Conservation (phyloP, 495 filamentous ascomycete genomes). For the Amphirosellinia nigrospora region DNA sequence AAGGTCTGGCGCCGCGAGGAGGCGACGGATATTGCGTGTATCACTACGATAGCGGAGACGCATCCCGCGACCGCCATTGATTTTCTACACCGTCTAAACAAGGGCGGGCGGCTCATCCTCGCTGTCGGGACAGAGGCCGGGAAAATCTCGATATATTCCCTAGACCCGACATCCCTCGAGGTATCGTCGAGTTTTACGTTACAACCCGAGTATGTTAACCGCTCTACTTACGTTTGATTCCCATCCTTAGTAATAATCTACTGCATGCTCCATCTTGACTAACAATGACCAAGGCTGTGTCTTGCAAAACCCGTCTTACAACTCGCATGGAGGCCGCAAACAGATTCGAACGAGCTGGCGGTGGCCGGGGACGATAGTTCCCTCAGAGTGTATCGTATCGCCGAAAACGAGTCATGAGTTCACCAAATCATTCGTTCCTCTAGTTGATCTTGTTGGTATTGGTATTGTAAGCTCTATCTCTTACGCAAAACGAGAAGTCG, state of each 20-base stretch:
- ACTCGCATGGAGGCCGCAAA: conserved; percentile 75
- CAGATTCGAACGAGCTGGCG: conserved; percentile 62
- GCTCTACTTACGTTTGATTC: not conserved
- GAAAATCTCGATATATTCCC: conserved; percentile 50
- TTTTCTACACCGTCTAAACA: conserved; percentile 49
- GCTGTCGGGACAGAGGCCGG: conserved; percentile 73
- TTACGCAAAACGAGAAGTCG: not conserved
- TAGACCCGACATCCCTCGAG: conserved; percentile 52
- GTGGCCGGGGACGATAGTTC: conserved; percentile 86
- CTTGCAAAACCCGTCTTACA: conserved; percentile 77
- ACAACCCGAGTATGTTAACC: conserved; percentile 43
- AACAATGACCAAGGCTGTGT: conserved; percentile 44
- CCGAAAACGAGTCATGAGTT: conserved; percentile 29
- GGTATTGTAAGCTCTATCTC: conserved; percentile 5
- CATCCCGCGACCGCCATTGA: conserved; percentile 79
- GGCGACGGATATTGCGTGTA: conserved; percentile 46
- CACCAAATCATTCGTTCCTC: not conserved
- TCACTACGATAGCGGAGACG: conserved; percentile 58
- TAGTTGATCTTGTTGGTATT: not conserved
- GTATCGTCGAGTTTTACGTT: conserved; percentile 52
- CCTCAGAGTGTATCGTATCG: conserved; percentile 71
- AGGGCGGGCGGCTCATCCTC: conserved; percentile 57
- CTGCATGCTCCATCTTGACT: not conserved
- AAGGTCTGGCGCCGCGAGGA: conserved; percentile 69
- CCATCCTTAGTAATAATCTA: not conserved